Conservation (phyloP, 768 basidiomycete genomes). For the Lactifluus subvellereus region DNA sequence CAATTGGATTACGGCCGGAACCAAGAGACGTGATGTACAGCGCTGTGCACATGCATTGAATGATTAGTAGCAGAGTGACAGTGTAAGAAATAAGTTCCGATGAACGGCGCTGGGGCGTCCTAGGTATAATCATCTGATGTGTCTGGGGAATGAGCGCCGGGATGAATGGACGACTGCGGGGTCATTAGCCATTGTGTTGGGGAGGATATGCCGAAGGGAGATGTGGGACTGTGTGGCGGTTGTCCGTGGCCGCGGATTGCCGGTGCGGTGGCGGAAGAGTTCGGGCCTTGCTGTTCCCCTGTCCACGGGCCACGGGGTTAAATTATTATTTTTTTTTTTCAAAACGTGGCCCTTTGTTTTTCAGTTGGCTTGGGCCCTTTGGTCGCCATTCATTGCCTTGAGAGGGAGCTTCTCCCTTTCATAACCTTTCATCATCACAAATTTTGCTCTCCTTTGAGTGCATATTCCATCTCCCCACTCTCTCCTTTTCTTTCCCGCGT, state of each 20-base stretch:
- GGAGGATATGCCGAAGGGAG: constrained; percentile 2
- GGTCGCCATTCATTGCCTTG: constrained; percentile 12
- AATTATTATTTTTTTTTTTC: neutral
- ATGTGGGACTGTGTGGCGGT: neutral
- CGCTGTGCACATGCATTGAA: neutral
- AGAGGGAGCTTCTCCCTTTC: constrained; percentile 9
- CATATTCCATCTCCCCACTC: neutral
- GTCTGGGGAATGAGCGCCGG: constrained; percentile 12
- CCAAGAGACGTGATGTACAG: neutral
- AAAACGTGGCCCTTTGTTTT: neutral
- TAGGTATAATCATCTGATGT: constrained; percentile 15
- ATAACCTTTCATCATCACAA: neutral
- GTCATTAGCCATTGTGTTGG: neutral
- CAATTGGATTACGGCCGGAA: constrained; percentile 5
- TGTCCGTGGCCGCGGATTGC: constrained; percentile 6
- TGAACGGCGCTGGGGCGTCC: neutral
- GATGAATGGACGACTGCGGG: neutral
- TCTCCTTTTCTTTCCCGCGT: neutral
- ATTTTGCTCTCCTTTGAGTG: neutral
- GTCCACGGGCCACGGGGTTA: neutral
- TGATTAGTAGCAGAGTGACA: neutral
- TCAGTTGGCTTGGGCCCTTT: neutral
- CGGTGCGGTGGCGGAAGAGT: neutral
- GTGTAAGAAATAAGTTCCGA: constrained; percentile 6
- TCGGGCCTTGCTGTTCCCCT: neutral